Conservation (phyloP, 495 filamentous ascomycete species). For the Penicillium lagena region DNA sequence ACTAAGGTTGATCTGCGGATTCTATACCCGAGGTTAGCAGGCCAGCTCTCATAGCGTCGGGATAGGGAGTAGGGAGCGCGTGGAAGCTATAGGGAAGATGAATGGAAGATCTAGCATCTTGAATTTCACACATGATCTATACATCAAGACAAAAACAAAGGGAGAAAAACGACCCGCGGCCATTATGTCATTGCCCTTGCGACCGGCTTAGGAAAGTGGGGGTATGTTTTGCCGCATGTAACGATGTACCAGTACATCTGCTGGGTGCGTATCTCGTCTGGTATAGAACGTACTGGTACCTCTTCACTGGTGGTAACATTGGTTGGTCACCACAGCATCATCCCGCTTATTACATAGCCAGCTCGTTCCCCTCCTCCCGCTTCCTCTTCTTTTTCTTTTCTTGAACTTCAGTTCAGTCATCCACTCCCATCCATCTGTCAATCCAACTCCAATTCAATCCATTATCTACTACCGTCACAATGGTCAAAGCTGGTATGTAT, state of each 20-base stretch:
- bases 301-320: neutral
- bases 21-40: conserved; percentile 1
- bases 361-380: conserved; percentile 9
- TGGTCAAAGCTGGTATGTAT: conserved; percentile 91
- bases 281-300: neutral
- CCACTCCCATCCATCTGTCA: conserved; percentile 8
- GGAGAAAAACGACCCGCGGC: neutral
- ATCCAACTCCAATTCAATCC: conserved; percentile 6
- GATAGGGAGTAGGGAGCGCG: neutral
- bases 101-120: too few species aligned
- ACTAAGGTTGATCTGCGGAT: neutral
- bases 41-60: neutral
- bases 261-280: neutral
- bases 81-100: neutral
- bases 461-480: conserved; percentile 51
- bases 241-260: conserved; percentile 1
- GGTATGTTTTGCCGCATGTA: conserved; percentile 8
- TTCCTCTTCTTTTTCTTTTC: conserved; percentile 6
- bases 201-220: conserved; percentile 30
- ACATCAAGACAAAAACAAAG: too few species aligned
- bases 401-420: conserved; percentile 5
- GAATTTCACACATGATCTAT: too few species aligned
- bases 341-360: conserved; percentile 17
- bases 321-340: conserved; percentile 27
- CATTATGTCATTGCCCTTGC: conserved; percentile 23